Conservation (phyloP, 2,329 filamentous ascomycete genomes). For the Sporothrix humicola region DNA sequence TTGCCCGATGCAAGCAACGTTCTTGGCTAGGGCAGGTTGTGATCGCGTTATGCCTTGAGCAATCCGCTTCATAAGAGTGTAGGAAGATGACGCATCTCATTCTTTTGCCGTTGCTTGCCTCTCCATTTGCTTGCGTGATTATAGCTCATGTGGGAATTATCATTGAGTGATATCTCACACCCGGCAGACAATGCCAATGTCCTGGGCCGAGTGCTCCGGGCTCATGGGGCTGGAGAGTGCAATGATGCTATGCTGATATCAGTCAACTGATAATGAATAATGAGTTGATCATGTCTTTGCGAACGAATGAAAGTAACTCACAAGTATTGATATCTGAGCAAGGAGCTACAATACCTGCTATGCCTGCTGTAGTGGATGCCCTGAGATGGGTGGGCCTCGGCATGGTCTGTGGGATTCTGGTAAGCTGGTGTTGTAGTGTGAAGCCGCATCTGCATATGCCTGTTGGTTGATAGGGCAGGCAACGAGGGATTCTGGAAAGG, state of each 20-base stretch:
- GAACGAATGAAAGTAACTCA: neutral
- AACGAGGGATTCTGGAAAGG: slow-evolving; percentile 28
- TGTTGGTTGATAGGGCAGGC: slow-evolving; percentile 14
- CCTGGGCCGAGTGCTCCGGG: slow-evolving; percentile 17
- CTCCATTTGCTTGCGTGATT: neutral
- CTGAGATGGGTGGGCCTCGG: neutral
- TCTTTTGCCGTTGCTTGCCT: neutral
- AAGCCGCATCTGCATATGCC: neutral
- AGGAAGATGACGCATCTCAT: too few relatives aligned
- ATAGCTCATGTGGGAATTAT: neutral
- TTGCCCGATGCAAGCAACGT: neutral
- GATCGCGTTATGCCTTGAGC: neutral
- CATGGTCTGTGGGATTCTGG: neutral
- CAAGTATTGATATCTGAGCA: neutral
- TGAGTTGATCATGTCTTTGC: neutral
- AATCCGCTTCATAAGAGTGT: neutral
- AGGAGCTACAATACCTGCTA: neutral
- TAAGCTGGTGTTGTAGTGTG: neutral
- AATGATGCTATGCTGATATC: slow-evolving; percentile 3
- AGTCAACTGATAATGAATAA: neutral
- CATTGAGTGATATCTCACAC: neutral
- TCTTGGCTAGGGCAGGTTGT: neutral
- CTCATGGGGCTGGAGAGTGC: neutral
- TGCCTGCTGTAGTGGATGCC: neutral
- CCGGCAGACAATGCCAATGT: neutral